Conservation (phyloP, 2,329 filamentous ascomycete genomes). For the Colletotrichum paranaense region DNA sequence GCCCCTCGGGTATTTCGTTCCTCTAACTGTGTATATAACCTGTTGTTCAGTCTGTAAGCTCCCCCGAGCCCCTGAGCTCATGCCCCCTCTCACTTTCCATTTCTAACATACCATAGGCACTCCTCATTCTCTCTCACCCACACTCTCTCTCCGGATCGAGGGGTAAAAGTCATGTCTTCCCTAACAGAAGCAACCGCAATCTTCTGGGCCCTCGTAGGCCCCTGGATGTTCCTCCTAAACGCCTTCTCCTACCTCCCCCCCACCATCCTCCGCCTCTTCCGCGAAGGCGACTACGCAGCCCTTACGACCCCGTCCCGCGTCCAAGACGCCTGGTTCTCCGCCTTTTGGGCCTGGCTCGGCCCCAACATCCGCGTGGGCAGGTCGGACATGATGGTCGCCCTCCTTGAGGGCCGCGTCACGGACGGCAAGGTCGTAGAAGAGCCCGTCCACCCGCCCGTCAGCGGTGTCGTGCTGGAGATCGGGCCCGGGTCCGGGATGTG, state of each 20-base stretch:
- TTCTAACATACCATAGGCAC: not conserved
- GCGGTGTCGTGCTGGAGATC: constrained; percentile 69
- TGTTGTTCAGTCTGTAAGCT: not conserved
- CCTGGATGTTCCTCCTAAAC: constrained; percentile 64
- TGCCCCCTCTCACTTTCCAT: not conserved
- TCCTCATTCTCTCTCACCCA: not conserved
- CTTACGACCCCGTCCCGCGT: constrained; percentile 56
- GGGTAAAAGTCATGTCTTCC: constrained; percentile 39
- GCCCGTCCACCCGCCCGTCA: constrained; percentile 50
- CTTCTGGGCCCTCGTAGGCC: constrained; percentile 52
- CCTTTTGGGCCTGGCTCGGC: constrained; percentile 69
- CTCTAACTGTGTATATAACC: not conserved
- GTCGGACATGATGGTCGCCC: constrained; percentile 59
- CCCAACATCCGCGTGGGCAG: constrained; percentile 59
- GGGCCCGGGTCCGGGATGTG: constrained; percentile 72
- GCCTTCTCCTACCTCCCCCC: constrained; percentile 61
- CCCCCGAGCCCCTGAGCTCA: not conserved
- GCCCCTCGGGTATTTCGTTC: not conserved
- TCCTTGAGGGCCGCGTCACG: constrained; percentile 62
- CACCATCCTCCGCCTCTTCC: constrained; percentile 59
- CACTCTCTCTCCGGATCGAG: too few species aligned
- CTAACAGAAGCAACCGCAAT: constrained; percentile 35
- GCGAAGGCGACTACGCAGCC: constrained; percentile 44
- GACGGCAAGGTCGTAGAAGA: constrained; percentile 50
- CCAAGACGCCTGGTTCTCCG: constrained; percentile 66